Conservation (phyloP, 139 green algal genomes). For the Chlamydomonas asymmetrica region DNA sequence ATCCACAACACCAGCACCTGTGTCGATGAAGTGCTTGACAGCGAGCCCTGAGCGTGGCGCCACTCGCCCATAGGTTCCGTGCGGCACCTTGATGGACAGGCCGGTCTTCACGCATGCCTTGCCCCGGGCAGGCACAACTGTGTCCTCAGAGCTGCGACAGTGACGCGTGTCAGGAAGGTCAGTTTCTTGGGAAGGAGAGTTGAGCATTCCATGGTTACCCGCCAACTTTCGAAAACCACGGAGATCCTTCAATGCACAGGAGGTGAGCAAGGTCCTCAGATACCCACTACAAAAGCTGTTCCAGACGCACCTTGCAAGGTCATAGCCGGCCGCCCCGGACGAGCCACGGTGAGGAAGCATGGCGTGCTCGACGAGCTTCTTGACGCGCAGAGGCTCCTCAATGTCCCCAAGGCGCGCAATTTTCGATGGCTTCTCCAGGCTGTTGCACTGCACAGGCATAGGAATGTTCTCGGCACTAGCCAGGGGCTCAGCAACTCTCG, state of each 20-base stretch:
- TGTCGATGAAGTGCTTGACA: conserved; percentile 96
- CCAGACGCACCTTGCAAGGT: conserved; percentile 84
- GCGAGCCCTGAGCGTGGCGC: conserved; percentile 94
- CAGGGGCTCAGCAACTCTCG: no score
- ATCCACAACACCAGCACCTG: conserved; percentile 95
- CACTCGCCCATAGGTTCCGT: conserved; percentile 93
- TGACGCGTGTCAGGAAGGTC: not conserved
- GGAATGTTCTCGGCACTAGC: no score
- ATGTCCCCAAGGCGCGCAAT: not conserved
- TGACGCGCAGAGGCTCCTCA: conserved; percentile 71
- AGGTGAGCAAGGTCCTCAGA: not conserved
- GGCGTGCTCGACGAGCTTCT: conserved; percentile 82
- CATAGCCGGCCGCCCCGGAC: conserved; percentile 88
- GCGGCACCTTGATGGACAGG: conserved; percentile 82
- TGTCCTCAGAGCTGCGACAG: conserved; percentile 79
- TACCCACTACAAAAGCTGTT: not conserved
- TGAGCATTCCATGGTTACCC: not conserved
- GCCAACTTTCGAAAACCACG: not conserved
- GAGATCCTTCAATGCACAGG: not conserved
- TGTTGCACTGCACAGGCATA: no score
- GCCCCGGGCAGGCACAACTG: conserved; percentile 81
- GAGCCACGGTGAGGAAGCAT: conserved; percentile 84
- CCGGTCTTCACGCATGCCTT: conserved; percentile 88
- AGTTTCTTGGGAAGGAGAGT: not conserved
- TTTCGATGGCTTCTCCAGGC: conserved; percentile 8